Conservation (phyloP, 257 asterid genomes). For the Solanum sitiens region DNA sequence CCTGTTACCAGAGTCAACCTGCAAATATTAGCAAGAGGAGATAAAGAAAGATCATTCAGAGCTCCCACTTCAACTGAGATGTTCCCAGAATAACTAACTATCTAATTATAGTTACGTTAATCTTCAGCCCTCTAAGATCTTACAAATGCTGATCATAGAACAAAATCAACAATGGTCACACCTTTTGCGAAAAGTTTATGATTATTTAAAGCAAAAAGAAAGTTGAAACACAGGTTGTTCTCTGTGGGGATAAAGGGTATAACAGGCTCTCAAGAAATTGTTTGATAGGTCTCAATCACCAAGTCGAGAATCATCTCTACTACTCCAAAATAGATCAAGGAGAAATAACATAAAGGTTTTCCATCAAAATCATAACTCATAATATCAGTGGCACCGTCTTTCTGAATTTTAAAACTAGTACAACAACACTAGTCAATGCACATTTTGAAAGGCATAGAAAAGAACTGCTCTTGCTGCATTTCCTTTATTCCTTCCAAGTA, state of each 20-base stretch:
- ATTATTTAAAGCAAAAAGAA: neutral
- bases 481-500: neutral
- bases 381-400: neutral
- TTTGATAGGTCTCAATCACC: neutral
- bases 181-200: neutral
- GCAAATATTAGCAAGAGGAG: conserved; percentile 1
- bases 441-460: neutral
- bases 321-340: neutral
- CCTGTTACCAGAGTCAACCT: conserved; percentile 79
- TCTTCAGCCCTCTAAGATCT: neutral
- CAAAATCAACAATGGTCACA: neutral
- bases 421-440: neutral
- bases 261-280: neutral
- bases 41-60: neutral
- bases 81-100: neutral
- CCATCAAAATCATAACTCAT: neutral
- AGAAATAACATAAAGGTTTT: neutral
- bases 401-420: neutral
- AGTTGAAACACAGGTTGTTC: neutral
- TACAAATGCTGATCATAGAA: neutral
- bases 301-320: neutral
- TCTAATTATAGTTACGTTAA: neutral
- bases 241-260: neutral
- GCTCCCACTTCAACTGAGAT: neutral
- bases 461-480: neutral